Evolutionary conservation across 2,329 filamentous ascomycete species (phyloP), one percentile per base, ranked within the genome.

Genomic region (Gliomastix tumulicola): DNA sequence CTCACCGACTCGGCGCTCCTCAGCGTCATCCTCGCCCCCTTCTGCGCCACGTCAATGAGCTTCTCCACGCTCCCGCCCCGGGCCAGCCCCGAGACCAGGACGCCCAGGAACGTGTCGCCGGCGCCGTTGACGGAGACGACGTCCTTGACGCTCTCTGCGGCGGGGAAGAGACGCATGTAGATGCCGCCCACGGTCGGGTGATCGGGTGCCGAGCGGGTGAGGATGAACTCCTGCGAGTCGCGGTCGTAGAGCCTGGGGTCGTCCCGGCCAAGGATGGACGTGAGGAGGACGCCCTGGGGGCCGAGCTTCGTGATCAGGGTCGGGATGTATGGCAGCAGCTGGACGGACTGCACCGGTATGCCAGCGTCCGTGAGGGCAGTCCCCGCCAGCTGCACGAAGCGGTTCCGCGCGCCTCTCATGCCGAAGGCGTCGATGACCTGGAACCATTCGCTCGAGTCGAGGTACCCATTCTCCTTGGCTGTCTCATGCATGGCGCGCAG

Each of bases 71-170:
- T 62, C 4, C 68, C 71, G 1, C 72, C 72, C 49, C 70, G 74
- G 0, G 80, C 79, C 45, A 97, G 56, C 0, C 85, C 87, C 2
- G 88, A 83, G n/a, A 95, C 66, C 38, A 96, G 49, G 12, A 88
- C 83, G 0, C 90, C 92, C 8, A 94, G 68, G 56, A 97, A 89
- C 0, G 92, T 96, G 60, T 98, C 92, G 0, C 92, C 92, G 3
- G 88, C 88, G 1, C 90, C 92, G 55, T 97, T 97, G 9, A 97
- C 90, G 32, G 88, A 95, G 2, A 90, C 79, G 2, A 94, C 70
- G 19, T 92, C 78, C 16, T 73, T 62, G 0, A 95, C 70, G 13
- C 66, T 62, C 53, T 84, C 79, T 1, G 74, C 75, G 0, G 84
- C 68, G 0, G 84, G 77, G 55, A 87, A 85, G 16, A 76, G 46